Base-by-base conservation (phyloP, 2,329 filamentous ascomycete species). In the Aspergillus floridensis region DNA sequence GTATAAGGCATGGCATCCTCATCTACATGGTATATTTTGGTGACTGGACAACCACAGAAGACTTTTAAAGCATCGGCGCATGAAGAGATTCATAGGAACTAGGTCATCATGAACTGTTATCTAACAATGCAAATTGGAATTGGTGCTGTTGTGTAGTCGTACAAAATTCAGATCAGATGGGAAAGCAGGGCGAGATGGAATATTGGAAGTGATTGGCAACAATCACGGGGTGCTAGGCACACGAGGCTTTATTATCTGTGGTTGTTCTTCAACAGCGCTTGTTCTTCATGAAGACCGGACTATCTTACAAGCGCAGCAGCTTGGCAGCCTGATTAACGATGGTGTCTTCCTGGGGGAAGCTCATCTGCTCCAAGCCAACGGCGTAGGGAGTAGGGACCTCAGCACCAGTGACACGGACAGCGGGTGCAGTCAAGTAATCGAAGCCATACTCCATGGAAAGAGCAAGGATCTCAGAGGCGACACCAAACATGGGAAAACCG, bases 371-470 rank as follows among this genome's bases (percentile, higher is more conserved):
- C 59, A 99, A 86, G 76, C 91, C 91, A 79, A 89, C 84, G 60
- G 95, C 93, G 76, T 99, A 98, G 41, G 95, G 95, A 7, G 95
- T 99, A 53, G 95, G 95, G 12, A 99, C 95, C 77, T 99, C 95
- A 66, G 95, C 93, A 76, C 95, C 95, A 60, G 95, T 98, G 72
- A 99, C 88, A 78, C 95, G 89, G 78, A 93, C 90, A 63, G 92
- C 95, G 51, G 95, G 95, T 58, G 92, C 92, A 73, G 97, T 88
- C 66, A 99, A 89, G 82, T 96, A 98, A 82, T 99, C 95, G 75
- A 98, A 99, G 65, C 87, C 93, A 79, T 98, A 99, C 81, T 99
- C 95, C 89, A 96, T 96, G 64, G 92, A 88, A 62, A 97, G 83
- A 61, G 95, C 95, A 65, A 99, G 86, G 71, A 99, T 92, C 82